A percentile compares a stretch with the other conserved stretches of the same genome.
phyloP scores from a whole-genome alignment of 139 green algal species.

The Chlorella sp. region DNA sequence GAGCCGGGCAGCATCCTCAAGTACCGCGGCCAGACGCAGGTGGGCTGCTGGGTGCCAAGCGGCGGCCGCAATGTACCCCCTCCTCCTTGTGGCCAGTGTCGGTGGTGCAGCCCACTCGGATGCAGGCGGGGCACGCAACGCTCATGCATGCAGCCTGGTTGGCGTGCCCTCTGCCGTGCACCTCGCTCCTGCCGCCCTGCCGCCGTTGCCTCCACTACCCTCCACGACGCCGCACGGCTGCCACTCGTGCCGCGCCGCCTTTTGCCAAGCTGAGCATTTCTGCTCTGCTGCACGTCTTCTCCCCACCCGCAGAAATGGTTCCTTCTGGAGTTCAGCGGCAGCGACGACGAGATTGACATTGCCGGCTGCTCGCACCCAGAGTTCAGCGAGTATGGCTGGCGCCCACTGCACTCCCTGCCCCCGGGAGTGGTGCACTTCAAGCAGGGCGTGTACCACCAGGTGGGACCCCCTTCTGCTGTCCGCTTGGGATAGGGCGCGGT shows the following conservation, averaged over 20 bases:
- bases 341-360: slow-evolving; percentile 59
- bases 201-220: background rate
- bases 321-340: slow-evolving; percentile 54
- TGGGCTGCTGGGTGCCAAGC: background rate
- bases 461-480: too few species aligned
- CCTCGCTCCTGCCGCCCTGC: too few species aligned
- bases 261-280: background rate
- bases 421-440: slow-evolving; percentile 56
- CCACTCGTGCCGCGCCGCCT: background rate
- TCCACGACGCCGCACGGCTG: background rate
- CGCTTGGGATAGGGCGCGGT: too few species aligned
- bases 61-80: too few species aligned
- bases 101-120: too few species aligned
- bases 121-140: too few species aligned
- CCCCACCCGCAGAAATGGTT: slow-evolving; percentile 41
- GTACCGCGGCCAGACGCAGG: slow-evolving; percentile 65
- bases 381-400: slow-evolving; percentile 59
- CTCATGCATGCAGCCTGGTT: too few species aligned
- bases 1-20: background rate
- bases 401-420: slow-evolving; percentile 49
- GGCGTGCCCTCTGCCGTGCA: too few species aligned
- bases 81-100: too few species aligned
- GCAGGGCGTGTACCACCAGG: slow-evolving; percentile 30
- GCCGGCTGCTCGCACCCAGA: slow-evolving; percentile 46
- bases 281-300: too few species aligned